phyloP scores from a whole-genome alignment of 1,284 basidiomycete genomes.

The Ganoderma sp. region DNA sequence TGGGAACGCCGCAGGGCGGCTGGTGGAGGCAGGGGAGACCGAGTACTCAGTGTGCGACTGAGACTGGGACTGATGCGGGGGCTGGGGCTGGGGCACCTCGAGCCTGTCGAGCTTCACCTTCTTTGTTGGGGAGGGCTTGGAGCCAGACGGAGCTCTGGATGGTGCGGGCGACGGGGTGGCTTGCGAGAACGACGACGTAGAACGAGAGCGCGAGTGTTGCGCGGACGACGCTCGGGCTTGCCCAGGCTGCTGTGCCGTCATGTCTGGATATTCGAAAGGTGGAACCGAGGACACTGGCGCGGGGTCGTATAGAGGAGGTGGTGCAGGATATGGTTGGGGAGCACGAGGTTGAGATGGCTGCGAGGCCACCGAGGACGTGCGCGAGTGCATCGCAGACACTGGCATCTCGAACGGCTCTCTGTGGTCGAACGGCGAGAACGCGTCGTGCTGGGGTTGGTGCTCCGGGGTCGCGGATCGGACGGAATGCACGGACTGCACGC shows the following conservation, averaged over 20 bases:
- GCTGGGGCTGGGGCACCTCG: neutral
- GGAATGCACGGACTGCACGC: slow-evolving; percentile 21
- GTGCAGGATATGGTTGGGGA: neutral
- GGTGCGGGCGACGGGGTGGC: slow-evolving; percentile 1
- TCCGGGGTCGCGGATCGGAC: slow-evolving; percentile 13
- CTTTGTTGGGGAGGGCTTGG: slow-evolving; percentile 31
- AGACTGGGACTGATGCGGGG: slow-evolving; percentile 5
- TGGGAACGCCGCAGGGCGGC: slow-evolving; percentile 12
- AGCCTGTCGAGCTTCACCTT: slow-evolving; percentile 26
- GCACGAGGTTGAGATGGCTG: slow-evolving; percentile 10
- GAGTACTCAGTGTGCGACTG: slow-evolving; percentile 13
- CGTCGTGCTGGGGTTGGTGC: neutral
- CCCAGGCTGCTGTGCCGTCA: neutral
- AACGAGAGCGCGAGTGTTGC: neutral
- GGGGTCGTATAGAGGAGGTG: slow-evolving; percentile 6
- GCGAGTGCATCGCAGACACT: slow-evolving; percentile 13
- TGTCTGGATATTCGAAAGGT: neutral
- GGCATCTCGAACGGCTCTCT: slow-evolving; percentile 12
- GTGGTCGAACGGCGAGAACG: slow-evolving; percentile 5
- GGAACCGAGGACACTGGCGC: slow-evolving; percentile 15
- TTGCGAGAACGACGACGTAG: slow-evolving; percentile 8
- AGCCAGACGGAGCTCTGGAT: slow-evolving; percentile 7
- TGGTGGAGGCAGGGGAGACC: slow-evolving; percentile 16
- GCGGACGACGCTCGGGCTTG: neutral
- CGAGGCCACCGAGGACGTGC: slow-evolving; percentile 20